A percentile compares a stretch with the other conserved stretches of the same genome.
Evolutionary conservation across 306 rosid genomes (phyloP).

Genomic region (Dalbergia cultrata): DNA sequence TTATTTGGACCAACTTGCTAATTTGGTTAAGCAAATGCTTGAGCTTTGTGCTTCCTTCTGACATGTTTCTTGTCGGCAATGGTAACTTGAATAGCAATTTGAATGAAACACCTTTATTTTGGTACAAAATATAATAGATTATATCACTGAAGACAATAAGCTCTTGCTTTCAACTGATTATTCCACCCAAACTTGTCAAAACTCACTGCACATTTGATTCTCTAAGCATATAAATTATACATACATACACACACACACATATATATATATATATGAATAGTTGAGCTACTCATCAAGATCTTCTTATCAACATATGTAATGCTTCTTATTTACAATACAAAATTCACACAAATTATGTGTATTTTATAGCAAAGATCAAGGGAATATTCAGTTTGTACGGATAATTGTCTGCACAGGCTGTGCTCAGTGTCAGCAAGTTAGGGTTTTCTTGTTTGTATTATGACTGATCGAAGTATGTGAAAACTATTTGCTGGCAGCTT

Average conservation of each 20-base stretch:
- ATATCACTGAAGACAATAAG: conserved; percentile 17
- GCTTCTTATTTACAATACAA: conserved; percentile 35
- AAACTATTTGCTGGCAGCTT: conserved; percentile 43
- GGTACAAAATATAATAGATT: conserved; percentile 6
- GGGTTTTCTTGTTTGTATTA: conserved; percentile 46
- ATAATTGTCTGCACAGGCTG: conserved; percentile 29
- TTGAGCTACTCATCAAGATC: conserved; percentile 32
- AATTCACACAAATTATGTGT: conserved; percentile 43
- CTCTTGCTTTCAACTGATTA: conserved; percentile 24
- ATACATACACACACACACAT: too few species aligned
- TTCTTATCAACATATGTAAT: conserved; percentile 21
- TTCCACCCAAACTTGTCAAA: conserved; percentile 1
- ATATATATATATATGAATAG: conserved; percentile 11
- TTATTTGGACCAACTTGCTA: conserved; percentile 22
- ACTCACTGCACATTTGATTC: conserved; percentile 33
- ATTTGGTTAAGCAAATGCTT: conserved; percentile 47
- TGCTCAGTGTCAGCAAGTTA: conserved; percentile 41
- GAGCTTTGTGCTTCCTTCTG: conserved; percentile 56
- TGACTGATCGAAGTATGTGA: conserved; percentile 27
- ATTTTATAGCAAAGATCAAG: conserved; percentile 37
- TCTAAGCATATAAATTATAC: conserved; percentile 1
- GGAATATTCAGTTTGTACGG: conserved; percentile 47
- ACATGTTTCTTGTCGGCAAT: conserved; percentile 60
- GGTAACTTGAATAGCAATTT: conserved; percentile 43
- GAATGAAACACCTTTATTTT: neutral